Evolutionary conservation across 192 early-diverging fungal genomes (phyloP).

Genomic region (Coemansia sp.): DNA sequence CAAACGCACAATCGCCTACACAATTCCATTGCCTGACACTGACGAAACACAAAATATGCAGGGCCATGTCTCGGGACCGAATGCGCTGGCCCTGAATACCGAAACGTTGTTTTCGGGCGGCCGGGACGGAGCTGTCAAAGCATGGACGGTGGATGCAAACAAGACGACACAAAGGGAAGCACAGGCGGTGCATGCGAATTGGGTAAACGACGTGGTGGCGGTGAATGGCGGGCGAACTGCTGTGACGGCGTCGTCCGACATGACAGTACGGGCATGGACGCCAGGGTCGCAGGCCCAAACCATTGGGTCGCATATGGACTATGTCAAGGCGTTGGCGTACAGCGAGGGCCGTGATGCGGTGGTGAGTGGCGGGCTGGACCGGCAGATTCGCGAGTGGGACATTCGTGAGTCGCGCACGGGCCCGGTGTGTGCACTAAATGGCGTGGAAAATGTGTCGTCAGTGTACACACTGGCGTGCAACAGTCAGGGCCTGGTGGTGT

Average conservation of each 20-base stretch:
- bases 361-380: conserved; percentile 88
- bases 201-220: conserved; percentile 88
- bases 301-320: conserved; percentile 84
- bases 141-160: conserved; percentile 69
- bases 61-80: conserved; percentile 80
- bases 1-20: conserved; percentile 42
- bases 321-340: conserved; percentile 87
- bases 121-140: conserved; percentile 81
- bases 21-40: conserved; percentile 38
- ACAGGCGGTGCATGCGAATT: conserved; percentile 85
- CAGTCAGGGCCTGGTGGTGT: conserved; percentile 73
- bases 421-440: conserved; percentile 46
- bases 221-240: conserved; percentile 52
- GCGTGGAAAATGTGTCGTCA: conserved; percentile 54
- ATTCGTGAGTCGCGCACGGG: conserved; percentile 51
- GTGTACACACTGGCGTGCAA: conserved; percentile 89
- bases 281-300: conserved; percentile 45
- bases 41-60: conserved; percentile 23
- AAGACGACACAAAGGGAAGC: conserved; percentile 57
- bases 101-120: conserved; percentile 76
- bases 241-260: conserved; percentile 87
- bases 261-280: conserved; percentile 72
- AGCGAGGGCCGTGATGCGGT: conserved; percentile 70
- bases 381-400: conserved; percentile 88
- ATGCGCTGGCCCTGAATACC: conserved; percentile 61